These are phyloP conservation scores for Heterobasidion irregulare DNA, from an alignment of 1,284 basidiomycete genomes.

Conservation along the genomic window DNA sequence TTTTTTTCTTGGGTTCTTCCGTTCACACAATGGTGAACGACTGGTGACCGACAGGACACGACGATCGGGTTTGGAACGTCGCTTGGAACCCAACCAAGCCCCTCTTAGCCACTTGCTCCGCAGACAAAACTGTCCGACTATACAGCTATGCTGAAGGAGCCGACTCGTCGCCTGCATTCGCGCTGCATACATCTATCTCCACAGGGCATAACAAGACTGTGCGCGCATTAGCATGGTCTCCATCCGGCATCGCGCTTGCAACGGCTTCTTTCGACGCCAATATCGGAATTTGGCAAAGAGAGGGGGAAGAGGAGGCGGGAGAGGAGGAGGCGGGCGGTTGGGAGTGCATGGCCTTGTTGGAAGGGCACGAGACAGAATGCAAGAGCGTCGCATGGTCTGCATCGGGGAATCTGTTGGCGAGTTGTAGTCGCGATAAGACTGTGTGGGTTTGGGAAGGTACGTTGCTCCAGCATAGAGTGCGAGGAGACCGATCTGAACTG, in stretches of 20 bases:
- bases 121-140: slow-evolving; percentile 87
- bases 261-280: slow-evolving; percentile 95
- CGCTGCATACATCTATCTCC: slow-evolving; percentile 52
- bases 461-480: slow-evolving; percentile 9
- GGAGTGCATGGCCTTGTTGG: slow-evolving; percentile 84
- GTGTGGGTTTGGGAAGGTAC: slow-evolving; percentile 99
- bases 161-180: slow-evolving; percentile 33
- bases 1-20: background rate
- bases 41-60: slow-evolving; percentile 53
- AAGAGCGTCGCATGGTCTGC: slow-evolving; percentile 88
- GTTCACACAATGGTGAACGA: background rate
- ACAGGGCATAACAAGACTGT: slow-evolving; percentile 92
- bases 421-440: slow-evolving; percentile 92
- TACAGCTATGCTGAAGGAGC: slow-evolving; percentile 55
- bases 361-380: slow-evolving; percentile 98
- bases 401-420: slow-evolving; percentile 79
- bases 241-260: slow-evolving; percentile 83
- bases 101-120: slow-evolving; percentile 87
- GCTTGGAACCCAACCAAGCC: slow-evolving; percentile 88
- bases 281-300: slow-evolving; percentile 86
- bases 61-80: slow-evolving; percentile 83
- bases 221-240: slow-evolving; percentile 86
- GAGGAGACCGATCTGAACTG: background rate
- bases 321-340: slow-evolving; percentile 25
- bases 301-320: slow-evolving; percentile 34